A percentile compares a stretch with the other conserved stretches of the same genome.
phyloP scores from a whole-genome alignment of 768 basidiomycete genomes.

The Naganishia friedmannii region DNA sequence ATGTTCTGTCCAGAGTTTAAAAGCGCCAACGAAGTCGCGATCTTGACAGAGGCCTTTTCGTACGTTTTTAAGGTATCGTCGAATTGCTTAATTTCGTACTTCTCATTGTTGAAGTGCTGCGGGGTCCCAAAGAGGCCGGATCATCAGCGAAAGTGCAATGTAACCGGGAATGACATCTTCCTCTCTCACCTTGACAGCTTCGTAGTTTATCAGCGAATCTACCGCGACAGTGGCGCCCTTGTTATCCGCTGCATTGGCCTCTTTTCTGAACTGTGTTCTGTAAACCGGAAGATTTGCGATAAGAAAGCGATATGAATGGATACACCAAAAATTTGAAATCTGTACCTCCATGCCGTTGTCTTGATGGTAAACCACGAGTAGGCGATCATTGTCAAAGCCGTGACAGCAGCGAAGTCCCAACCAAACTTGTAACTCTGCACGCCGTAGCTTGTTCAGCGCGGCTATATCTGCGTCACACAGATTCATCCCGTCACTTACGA shows the following conservation, averaged over 20 bases:
- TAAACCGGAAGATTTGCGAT: neutral
- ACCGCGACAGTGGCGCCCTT: conserved; percentile 89
- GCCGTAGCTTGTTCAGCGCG: neutral
- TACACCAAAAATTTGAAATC: no score
- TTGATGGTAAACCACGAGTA: conserved; percentile 97
- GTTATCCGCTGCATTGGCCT: conserved; percentile 95
- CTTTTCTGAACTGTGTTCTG: conserved; percentile 86
- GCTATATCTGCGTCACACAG: neutral
- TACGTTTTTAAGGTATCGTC: conserved; percentile 82
- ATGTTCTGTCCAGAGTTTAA: conserved; percentile 95
- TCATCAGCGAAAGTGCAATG: neutral
- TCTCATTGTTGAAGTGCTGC: conserved; percentile 97
- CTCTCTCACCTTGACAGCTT: conserved; percentile 83
- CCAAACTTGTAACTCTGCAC: conserved; percentile 91
- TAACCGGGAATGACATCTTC: neutral
- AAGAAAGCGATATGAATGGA: no score
- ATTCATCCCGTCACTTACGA: conserved; percentile 62
- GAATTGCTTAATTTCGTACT: conserved; percentile 83
- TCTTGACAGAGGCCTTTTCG: conserved; percentile 87
- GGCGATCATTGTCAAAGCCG: conserved; percentile 73
- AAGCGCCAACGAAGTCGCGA: conserved; percentile 86
- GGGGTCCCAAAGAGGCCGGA: conserved; percentile 4
- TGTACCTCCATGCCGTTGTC: conserved; percentile 95
- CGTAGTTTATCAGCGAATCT: conserved; percentile 95
- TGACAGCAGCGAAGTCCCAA: conserved; percentile 93